These are phyloP conservation scores for Thielaviopsis populi DNA, from an alignment of 2,329 filamentous ascomycete species.

Conservation along the genomic window DNA sequence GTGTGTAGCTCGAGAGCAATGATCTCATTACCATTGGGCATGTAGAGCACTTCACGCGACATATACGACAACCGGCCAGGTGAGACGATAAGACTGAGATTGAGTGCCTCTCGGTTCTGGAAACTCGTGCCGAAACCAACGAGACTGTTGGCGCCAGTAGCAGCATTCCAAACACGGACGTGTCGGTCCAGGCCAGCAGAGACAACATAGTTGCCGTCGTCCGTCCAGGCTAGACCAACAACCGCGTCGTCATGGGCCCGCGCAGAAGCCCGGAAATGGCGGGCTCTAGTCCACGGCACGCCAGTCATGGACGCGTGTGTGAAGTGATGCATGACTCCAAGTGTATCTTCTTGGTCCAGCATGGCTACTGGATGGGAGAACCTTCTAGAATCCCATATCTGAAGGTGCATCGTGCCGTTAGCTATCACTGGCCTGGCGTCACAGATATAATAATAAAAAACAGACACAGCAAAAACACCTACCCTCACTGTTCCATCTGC, in stretches of 20 bases:
- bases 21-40: constrained; percentile 69
- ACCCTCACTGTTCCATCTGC: constrained; percentile 55
- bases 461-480: not conserved
- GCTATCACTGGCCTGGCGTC: not conserved
- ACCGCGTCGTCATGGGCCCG: constrained; percentile 68
- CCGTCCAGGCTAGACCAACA: constrained; percentile 74
- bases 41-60: constrained; percentile 55
- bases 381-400: constrained; percentile 76
- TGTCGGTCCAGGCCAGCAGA: constrained; percentile 71
- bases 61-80: constrained; percentile 43
- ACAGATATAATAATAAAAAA: not conserved
- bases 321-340: constrained; percentile 43
- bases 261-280: constrained; percentile 34
- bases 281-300: constrained; percentile 22
- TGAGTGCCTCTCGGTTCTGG: constrained; percentile 53
- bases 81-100: constrained; percentile 45
- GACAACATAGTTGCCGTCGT: constrained; percentile 60
- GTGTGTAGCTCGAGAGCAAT: constrained; percentile 66
- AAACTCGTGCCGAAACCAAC: constrained; percentile 75
- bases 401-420: constrained; percentile 20
- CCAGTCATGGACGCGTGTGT: constrained; percentile 24
- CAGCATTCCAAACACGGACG: constrained; percentile 75
- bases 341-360: constrained; percentile 70
- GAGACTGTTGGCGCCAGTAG: constrained; percentile 69
- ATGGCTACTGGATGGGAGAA: constrained; percentile 61